Base-by-base conservation (phyloP, 2,329 filamentous ascomycete species). In the Diaporthe sp. region DNA sequence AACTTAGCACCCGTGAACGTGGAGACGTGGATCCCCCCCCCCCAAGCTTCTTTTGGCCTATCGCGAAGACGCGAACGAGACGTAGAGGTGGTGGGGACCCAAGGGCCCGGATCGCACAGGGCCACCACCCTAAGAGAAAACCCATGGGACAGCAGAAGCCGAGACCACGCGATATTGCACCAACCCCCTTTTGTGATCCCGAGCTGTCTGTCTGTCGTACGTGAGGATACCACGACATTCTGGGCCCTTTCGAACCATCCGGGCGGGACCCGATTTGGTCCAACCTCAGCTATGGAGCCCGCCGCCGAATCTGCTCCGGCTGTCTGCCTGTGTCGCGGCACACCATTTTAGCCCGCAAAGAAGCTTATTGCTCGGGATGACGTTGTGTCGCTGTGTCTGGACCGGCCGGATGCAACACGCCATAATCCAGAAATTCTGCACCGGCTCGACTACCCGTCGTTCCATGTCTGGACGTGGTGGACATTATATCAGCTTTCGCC, bases 281-380 rank as follows among this genome's bases (percentile, higher is more conserved):
- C 8, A 42, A 42, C 49, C 47, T 51, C 44, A 31, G 7, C 1
- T 22, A 49, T 55, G 65, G 49, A 42, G 31, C 65, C 65, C 44
- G n/a, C 34, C 47, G 31, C 39, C 47, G n/a, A 70, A 42, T 55
- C 49, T 70, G n/a, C 47, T 55, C 34, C 8, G 47, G 65, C 49
- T 70, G 49, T 42, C 49, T 70, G 42, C 28, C 42, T 47, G 42
- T 65, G n/a, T 65, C 61, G 42, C 65, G 49, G 65, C 49, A 68
- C 47, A 70, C 49, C 65, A 70, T 70, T 39, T 70, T 70, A 70
- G 49, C 49, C 49, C 34, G 34, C 49, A 55, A 15, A 67, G 65
- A 70, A 70, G 65, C 65, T 70, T 70, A 70, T 70, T 70, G 65
- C 49, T 70, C 65, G 65, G 65, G 65, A 70, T 70, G 65, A 70